Evolutionary conservation across 805 yeast genomes (phyloP), one percentile per base, ranked within the genome.

Genomic region (Hemisphaericaspora nanyangensis): DNA sequence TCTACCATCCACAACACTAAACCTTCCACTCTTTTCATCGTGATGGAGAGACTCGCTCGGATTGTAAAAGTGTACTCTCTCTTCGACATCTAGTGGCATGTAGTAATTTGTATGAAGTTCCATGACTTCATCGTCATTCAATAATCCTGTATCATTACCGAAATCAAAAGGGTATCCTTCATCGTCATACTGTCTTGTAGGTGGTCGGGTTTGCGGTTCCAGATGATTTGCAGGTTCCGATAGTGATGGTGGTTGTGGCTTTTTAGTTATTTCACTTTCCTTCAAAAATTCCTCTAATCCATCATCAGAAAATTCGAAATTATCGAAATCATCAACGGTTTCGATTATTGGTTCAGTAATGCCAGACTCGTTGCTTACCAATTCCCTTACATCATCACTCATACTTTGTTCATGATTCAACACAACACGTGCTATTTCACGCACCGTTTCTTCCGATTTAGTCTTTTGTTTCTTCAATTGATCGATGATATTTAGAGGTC

Each of bases 21-120:
- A 20, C 16, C 19, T 15, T 11, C 17, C 28, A 6, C 8, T 22
- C 19, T 24, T 12, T 22, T 11, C 13, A n/a, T 19, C 24, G 5
- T 15, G 16, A n/a, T 12, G 28, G 19, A 38, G 12, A 2, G 30
- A 31, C 7, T 31, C 25, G 2, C 28, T 22, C 3, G 62, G 61
- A 19, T 48, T 49, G 35, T 44, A 54, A 31, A 42, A 50, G 7
- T 41, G 35, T 6, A 36, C 33, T 13, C 37, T 35, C 3, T 52
- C 51, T 6, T 41, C 36, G 1, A 53, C 54, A 17, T 52, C 56
- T 6, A 54, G 31, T 1, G 62, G 51, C 3, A 55, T 48, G 39
- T 53, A 67, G 38, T 69, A 64, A 31, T 62, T 58, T 24, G 72
- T 58, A 49, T 68, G 72, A 17, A 75, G 62, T 22, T 69, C 72